Evolutionary conservation across 306 rosid species (phyloP), one percentile per base, ranked within the genome.

Genomic region (Arachis stenosperma): DNA sequence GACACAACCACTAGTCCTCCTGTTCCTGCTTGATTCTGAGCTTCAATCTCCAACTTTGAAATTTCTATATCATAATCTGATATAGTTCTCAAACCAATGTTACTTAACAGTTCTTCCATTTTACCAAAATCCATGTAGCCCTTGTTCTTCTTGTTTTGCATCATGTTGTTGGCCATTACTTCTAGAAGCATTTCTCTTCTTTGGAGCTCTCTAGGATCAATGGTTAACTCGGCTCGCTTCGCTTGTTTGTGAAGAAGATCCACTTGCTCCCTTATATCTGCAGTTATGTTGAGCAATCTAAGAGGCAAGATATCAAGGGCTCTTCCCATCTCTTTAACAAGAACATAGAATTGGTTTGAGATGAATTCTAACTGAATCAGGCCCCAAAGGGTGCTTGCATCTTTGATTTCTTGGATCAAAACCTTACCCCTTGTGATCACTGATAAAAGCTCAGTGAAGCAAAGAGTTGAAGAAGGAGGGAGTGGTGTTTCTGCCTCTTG

Each of bases 291-390:
- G 6, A 94, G 92, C 84, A 94, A 88, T 22, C 84, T 85, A 67
- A 94, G 78, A 29, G 98, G 97, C 12, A 94, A 84, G 52, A 91
- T 91, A 69, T 91, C 97, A 64, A 89, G 88, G 3, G 96, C 95
- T 7, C 92, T 91, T 76, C 92, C 96, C 84, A 94, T 74, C 74
- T 94, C 97, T 73, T 88, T 94, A 3, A 83, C 96, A 9, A 94
- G 84, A 74, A 81, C 88, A 80, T 81, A 80, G 60, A 91, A 94
- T 73, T 88, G 86, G 69, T 86, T 88, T 1, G 97, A 86, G 55
- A 85, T 73, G 39, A 74, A 41, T 69, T 94, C 86, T 3, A 86
- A 78, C 74, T 89, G 92, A 14, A 89, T 67, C 14, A 94, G 83
- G 33, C 90, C 77, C 98, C 98, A 91, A 29, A 91, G 84, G 42